phyloP scores from a whole-genome alignment of 331 rosid genomes.

The Quercus tomentella region DNA sequence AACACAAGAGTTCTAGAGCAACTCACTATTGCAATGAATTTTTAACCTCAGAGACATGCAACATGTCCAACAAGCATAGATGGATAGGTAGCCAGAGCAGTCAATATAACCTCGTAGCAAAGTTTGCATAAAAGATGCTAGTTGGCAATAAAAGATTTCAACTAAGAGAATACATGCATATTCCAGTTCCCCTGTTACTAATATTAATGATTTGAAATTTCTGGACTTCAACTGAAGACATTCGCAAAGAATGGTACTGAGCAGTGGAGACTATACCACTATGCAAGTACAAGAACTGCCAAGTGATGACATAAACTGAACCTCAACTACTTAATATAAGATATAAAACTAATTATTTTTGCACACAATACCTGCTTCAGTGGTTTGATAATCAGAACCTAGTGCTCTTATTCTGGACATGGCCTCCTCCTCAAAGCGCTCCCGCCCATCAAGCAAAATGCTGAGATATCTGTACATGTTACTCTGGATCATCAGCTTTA shows the following conservation, averaged over 20 bases:
- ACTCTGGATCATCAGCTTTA: slow-evolving; percentile 94
- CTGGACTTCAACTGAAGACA: not conserved
- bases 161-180: not conserved
- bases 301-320: not conserved
- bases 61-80: not conserved
- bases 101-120: not conserved
- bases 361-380: slow-evolving; percentile 46
- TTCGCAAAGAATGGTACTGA: not conserved
- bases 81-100: not conserved
- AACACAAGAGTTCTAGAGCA: not conserved
- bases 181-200: not conserved
- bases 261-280: not conserved
- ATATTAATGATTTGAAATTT: not conserved
- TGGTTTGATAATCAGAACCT: slow-evolving; percentile 36
- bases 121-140: not conserved
- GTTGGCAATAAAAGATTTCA: not conserved
- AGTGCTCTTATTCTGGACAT: slow-evolving; percentile 44
- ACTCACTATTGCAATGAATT: not conserved
- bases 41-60: not conserved
- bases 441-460: slow-evolving; percentile 94
- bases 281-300: not conserved
- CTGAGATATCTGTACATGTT: slow-evolving; percentile 95
- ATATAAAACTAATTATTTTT: not conserved
- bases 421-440: slow-evolving; percentile 94
- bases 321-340: not conserved